These are phyloP conservation scores for Pythium pectinolyticum DNA, from an alignment of 352 stramenopile species.

Conservation along the genomic window DNA sequence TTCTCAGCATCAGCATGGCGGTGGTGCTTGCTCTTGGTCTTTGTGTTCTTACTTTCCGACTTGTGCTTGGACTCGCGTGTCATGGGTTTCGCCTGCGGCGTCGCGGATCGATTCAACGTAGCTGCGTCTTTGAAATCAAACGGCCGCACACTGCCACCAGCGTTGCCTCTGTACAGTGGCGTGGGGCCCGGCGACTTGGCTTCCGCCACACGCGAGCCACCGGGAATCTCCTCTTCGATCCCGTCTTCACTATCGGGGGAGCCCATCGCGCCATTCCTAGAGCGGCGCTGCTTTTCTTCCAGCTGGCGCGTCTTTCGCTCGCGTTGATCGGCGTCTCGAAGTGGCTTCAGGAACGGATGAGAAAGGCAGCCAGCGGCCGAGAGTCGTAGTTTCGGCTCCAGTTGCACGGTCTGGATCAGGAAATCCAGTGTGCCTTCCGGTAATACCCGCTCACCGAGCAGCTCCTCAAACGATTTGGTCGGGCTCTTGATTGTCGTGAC, in stretches of 20 bases:
- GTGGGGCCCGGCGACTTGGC: slow-evolving; percentile 24
- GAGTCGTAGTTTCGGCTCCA: slow-evolving; percentile 59
- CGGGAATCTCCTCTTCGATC: slow-evolving; percentile 80
- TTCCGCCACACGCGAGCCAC: slow-evolving; percentile 19
- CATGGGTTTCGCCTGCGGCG: not conserved
- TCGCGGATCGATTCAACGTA: not conserved
- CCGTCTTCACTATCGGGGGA: slow-evolving; percentile 46
- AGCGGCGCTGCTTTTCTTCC: slow-evolving; percentile 40
- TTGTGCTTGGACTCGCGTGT: not conserved
- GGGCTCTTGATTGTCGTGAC: slow-evolving; percentile 35
- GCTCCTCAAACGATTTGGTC: slow-evolving; percentile 46
- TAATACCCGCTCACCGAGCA: slow-evolving; percentile 43
- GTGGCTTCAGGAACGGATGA: slow-evolving; percentile 55
- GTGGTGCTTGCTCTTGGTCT: slow-evolving; percentile 3
- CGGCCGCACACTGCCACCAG: slow-evolving; percentile 10
- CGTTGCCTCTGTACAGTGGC: slow-evolving; percentile 10
- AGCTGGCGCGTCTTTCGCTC: slow-evolving; percentile 37
- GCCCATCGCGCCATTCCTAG: slow-evolving; percentile 14
- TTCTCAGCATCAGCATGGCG: slow-evolving; percentile 37
- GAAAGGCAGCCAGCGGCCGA: slow-evolving; percentile 51
- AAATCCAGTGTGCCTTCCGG: slow-evolving; percentile 73
- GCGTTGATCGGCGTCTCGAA: slow-evolving; percentile 54
- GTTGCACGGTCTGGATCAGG: slow-evolving; percentile 50
- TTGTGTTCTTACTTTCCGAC: slow-evolving; percentile 6
- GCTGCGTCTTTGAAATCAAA: slow-evolving; percentile 33